Evolutionary conservation across 805 yeast genomes (phyloP), one percentile per base, ranked within the genome.

Genomic region (Nakazawaea laoshanensis): DNA sequence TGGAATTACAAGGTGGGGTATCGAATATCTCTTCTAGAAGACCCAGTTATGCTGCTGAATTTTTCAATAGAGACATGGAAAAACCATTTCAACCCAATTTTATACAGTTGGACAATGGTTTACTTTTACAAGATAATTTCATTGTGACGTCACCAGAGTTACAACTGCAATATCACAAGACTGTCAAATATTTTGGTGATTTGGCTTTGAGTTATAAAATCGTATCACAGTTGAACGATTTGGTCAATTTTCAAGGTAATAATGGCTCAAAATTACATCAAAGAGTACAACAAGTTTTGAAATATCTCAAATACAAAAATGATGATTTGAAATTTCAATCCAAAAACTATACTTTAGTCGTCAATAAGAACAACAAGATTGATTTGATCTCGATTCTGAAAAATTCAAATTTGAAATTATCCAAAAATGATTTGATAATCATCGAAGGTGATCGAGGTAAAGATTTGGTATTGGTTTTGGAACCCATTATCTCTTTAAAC

Each of bases 361-460:
- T 55, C 25, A 55, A 55, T 43, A 58, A 57, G 33, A 57, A 58
- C 38, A 59, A 60, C 55, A 33, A 77, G 50, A 61, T 78, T 44
- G 94, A 83, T 51, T 65, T 82, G 19, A 61, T 80, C 25, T 75
- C 85, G 2, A 70, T 75, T 21, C 82, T 86, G 3, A 67, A 68
- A 38, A 71, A 70, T 44, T 70, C 86, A 10, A 80, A 79, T 45
- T 59, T 82, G 31, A 55, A 55, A 31, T 58, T 82, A 39, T 67
- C 63, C 40, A 63, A 70, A 28, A 64, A 71, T 36, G 92, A 83
- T 53, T 63, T 82, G 47, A 82, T 81, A 7, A 74, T 82, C 13
- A 79, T 80, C 36, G 92, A 83, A 55, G 94, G 92, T 35, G 94
- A 83, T 50, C 63, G 92, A 40, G 94, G 94, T 19, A 79, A 79